Percentiles rank a stretch among this genome's conserved stretches.
These are phyloP conservation scores for Fusarium musae DNA, from an alignment of 2,329 filamentous ascomycete genomes.

Conservation along the genomic window DNA sequence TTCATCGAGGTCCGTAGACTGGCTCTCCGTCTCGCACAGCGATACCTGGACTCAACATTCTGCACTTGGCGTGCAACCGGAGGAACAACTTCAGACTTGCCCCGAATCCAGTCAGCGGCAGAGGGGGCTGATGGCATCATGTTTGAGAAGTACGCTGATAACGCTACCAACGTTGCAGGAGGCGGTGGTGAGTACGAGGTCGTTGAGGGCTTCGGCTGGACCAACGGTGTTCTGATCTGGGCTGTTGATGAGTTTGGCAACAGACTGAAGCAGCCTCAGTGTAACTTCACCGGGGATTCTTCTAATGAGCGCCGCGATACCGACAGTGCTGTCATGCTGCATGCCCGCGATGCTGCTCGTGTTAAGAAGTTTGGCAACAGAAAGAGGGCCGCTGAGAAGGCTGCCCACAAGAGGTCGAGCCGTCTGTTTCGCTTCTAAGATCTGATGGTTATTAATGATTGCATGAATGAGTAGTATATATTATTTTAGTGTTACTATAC, in stretches of 20 bases:
- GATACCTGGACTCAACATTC: slow-evolving; percentile 74
- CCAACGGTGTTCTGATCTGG: slow-evolving; percentile 76
- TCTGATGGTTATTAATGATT: neutral
- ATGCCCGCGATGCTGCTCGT: slow-evolving; percentile 57
- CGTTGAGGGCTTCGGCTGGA: slow-evolving; percentile 77
- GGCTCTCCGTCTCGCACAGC: slow-evolving; percentile 69
- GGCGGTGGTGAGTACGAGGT: slow-evolving; percentile 76
- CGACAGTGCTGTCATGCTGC: slow-evolving; percentile 58
- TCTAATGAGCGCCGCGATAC: slow-evolving; percentile 49
- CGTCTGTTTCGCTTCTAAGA: slow-evolving; percentile 17
- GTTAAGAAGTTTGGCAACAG: slow-evolving; percentile 59
- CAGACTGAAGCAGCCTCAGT: slow-evolving; percentile 65
- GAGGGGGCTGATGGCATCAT: slow-evolving; percentile 65
- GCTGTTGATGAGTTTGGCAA: slow-evolving; percentile 70
- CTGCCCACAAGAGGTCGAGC: slow-evolving; percentile 25
- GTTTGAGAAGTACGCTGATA: slow-evolving; percentile 76
- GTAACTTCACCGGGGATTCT: slow-evolving; percentile 60
- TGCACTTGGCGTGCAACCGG: slow-evolving; percentile 78
- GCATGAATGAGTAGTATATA: slow-evolving; percentile 4
- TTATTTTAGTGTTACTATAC: neutral
- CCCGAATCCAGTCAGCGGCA: slow-evolving; percentile 60
- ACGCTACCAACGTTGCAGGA: slow-evolving; percentile 68
- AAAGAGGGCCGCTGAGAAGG: slow-evolving; percentile 28
- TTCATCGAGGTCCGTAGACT: slow-evolving; percentile 65
- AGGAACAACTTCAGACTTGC: slow-evolving; percentile 65